These are phyloP conservation scores for Oryza brachyantha DNA, from an alignment of 176 grass and related monocot genomes.

Conservation along the genomic window DNA sequence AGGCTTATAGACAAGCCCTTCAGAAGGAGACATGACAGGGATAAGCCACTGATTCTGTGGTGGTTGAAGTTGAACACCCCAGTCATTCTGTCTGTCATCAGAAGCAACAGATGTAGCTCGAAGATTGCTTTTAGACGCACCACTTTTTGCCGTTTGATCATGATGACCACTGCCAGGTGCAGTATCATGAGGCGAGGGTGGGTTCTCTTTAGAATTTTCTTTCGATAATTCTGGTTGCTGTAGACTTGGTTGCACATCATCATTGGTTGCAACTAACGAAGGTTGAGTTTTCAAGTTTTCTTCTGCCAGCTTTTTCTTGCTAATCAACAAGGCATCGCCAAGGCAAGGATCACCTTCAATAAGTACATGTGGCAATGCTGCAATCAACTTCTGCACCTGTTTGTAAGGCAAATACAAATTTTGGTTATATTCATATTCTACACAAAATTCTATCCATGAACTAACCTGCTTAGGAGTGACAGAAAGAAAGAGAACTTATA, in stretches of 20 bases:
- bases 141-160: slow-evolving; percentile 19
- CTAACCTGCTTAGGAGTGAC: slow-evolving; percentile 12
- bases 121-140: slow-evolving; percentile 24
- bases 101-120: slow-evolving; percentile 15
- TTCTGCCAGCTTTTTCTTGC: slow-evolving; percentile 46
- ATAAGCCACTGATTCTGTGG: slow-evolving; percentile 77
- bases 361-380: slow-evolving; percentile 74
- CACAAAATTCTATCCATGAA: background rate
- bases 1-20: slow-evolving; percentile 92
- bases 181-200: slow-evolving; percentile 45
- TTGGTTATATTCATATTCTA: slow-evolving; percentile 4
- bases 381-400: slow-evolving; percentile 89
- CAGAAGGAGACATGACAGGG: slow-evolving; percentile 81
- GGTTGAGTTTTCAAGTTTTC: slow-evolving; percentile 38
- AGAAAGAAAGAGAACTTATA: background rate
- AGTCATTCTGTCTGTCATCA: slow-evolving; percentile 50
- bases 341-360: slow-evolving; percentile 73
- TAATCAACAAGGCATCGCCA: slow-evolving; percentile 27
- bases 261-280: slow-evolving; percentile 33
- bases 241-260: slow-evolving; percentile 29
- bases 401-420: slow-evolving; percentile 31
- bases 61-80: slow-evolving; percentile 34
- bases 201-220: slow-evolving; percentile 40
- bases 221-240: slow-evolving; percentile 43
- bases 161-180: slow-evolving; percentile 2